Evolutionary conservation across 768 basidiomycete genomes (phyloP).

Genomic region (Porpolomopsis calyptriformis): DNA sequence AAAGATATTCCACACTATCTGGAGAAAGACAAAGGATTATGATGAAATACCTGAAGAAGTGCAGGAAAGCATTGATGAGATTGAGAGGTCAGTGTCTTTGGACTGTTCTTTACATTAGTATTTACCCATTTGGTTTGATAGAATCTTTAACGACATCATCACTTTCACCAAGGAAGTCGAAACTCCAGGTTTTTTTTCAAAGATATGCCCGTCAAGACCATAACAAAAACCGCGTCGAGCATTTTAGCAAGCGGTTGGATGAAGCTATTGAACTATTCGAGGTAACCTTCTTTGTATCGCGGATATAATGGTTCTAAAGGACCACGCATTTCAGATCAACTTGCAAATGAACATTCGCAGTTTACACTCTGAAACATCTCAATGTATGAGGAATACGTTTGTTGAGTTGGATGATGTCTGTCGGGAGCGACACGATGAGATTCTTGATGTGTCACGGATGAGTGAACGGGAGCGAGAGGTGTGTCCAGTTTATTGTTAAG

Average conservation of each 20-base stretch:
- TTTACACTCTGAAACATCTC: neutral
- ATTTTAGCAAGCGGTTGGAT: neutral
- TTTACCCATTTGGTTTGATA: neutral
- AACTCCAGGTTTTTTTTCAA: neutral
- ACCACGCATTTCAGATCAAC: neutral
- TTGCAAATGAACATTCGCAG: neutral
- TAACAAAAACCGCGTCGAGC: neutral
- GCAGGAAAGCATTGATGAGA: constrained; percentile 2
- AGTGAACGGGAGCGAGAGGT: neutral
- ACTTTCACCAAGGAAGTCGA: neutral
- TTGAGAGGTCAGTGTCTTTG: constrained; percentile 1
- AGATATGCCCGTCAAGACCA: neutral
- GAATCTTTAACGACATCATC: neutral
- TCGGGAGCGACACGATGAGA: neutral
- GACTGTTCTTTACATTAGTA: neutral
- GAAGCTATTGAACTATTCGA: neutral
- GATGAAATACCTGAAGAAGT: constrained; percentile 1
- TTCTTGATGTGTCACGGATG: neutral
- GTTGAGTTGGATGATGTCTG: neutral
- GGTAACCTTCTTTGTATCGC: too few species aligned
- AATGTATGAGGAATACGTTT: neutral
- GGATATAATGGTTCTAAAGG: too few species aligned
- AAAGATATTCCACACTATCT: constrained; percentile 1
- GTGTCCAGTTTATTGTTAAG: neutral
- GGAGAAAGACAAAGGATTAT: constrained; percentile 5